Base-by-base conservation (phyloP, 2,329 filamentous ascomycete species). In the Xylaria sp. region DNA sequence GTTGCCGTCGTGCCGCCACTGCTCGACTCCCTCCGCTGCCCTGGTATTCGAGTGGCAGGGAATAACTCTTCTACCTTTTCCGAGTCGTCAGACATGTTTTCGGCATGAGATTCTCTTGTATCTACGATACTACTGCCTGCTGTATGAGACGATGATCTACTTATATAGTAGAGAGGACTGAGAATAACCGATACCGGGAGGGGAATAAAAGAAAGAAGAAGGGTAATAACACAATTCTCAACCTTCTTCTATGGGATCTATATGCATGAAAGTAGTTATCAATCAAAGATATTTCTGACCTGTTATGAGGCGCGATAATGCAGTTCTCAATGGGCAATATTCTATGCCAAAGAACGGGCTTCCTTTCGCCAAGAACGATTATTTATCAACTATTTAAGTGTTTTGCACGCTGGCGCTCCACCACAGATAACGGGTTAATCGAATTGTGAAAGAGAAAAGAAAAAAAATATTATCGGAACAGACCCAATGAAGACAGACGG, bases 21-120 rank as follows among this genome's bases (percentile, higher is more conserved):
- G 46, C 65, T 70, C 25, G 63, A 62, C 25, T 36, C 41, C 10
- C 68, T 66, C n/a, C 46, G 65, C 39, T 59, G 41, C 3, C 41
- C 36, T 39, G 62, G n/a, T 10, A 39, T 9, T 43, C 12, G n/a
- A 9, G 66, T 18, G 15, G 33, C 33, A 23, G 65, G 61, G 28
- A 59, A 64, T 33, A 65, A 20, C 33, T 71, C 71, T 18, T 68
- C 62, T 57, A 61, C 1, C n/a, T 66, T 69, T 13, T 67, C 41
- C 5, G 61, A 51, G 3, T 71, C 59, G 60, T 23, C 49, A 1
- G 66, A 46, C 71, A 72, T 72, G 25, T 46, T 52, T 65, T 33
- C 2, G 20, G 10, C 23, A 23, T 41, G 18, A 10, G 12, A 23
- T 8, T 36, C 2, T 46, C 23, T n/a, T 18, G 63, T 31, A 18